A percentile compares a stretch with the other conserved stretches of the same genome.
These are phyloP conservation scores for Saposhnikovia divaricata DNA, from an alignment of 129 eudicot species.

Conservation along the genomic window DNA sequence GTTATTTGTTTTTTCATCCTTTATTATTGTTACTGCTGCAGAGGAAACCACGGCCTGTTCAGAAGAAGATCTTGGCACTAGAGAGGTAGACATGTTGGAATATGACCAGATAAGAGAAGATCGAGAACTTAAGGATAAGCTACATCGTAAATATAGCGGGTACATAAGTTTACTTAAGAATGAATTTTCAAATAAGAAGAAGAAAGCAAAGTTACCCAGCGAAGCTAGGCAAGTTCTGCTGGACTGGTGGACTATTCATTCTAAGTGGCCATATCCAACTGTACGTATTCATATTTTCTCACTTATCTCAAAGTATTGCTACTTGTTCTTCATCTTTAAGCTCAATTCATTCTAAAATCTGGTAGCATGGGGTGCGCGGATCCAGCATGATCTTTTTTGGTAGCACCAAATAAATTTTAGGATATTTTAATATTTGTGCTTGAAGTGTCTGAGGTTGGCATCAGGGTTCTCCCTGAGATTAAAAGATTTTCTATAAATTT, in stretches of 20 bases:
- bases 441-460: too few relatives aligned
- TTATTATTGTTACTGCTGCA: neutral
- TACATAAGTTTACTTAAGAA: constrained; percentile 42
- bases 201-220: constrained; percentile 50
- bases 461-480: too few relatives aligned
- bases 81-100: constrained; percentile 24
- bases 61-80: constrained; percentile 33
- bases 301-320: too few relatives aligned
- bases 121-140: constrained; percentile 45
- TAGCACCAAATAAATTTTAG: too few relatives aligned
- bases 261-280: constrained; percentile 71
- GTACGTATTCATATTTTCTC: constrained; percentile 9
- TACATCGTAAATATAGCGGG: constrained; percentile 45
- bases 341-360: too few relatives aligned
- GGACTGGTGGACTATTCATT: constrained; percentile 58
- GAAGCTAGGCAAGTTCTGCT: constrained; percentile 51
- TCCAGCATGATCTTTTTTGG: too few relatives aligned
- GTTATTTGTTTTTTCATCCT: neutral
- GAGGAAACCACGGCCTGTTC: constrained; percentile 39
- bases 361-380: too few relatives aligned
- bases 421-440: too few relatives aligned
- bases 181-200: constrained; percentile 56
- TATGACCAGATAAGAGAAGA: constrained; percentile 29
- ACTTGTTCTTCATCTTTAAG: too few relatives aligned
- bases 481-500: too few relatives aligned